Evolutionary conservation across 805 yeast genomes (phyloP).

Genomic region (Pachysolen tannophilus): DNA sequence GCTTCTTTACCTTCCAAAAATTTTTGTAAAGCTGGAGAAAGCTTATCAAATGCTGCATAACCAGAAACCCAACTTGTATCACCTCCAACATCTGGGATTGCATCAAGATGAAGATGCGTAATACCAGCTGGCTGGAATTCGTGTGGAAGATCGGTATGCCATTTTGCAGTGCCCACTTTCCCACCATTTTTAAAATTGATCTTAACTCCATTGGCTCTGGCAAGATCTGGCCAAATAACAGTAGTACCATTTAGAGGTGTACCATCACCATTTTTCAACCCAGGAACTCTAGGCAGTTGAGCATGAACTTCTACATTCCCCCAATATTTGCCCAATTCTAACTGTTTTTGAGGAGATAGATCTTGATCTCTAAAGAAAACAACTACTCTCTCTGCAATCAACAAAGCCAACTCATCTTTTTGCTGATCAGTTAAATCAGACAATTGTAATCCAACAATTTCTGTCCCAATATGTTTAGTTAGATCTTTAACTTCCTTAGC

Average conservation of each 20-base stretch:
- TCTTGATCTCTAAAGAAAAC: constrained; percentile 44
- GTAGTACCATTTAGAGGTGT: too few species aligned
- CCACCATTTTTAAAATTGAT: constrained; percentile 14
- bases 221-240: constrained; percentile 33
- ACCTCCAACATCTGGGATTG: constrained; percentile 43
- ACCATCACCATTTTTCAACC: too few species aligned
- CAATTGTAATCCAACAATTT: constrained; percentile 39
- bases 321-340: constrained; percentile 35
- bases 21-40: constrained; percentile 40
- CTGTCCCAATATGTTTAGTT: constrained; percentile 42
- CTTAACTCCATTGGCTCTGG: constrained; percentile 17
- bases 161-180: constrained; percentile 17
- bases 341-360: constrained; percentile 32
- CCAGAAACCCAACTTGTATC: constrained; percentile 53
- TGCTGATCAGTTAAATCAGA: constrained; percentile 31
- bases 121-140: constrained; percentile 50
- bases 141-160: constrained; percentile 51
- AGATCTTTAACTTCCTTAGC: constrained; percentile 32
- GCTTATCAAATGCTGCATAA: constrained; percentile 49
- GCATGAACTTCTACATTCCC: constrained; percentile 36
- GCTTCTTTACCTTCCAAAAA: constrained; percentile 48
- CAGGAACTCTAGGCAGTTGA: constrained; percentile 26
- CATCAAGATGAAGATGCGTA: constrained; percentile 45
- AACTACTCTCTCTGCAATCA: constrained; percentile 35
- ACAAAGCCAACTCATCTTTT: constrained; percentile 34